Evolutionary conservation across 2,329 filamentous ascomycete species (phyloP), one percentile per base, ranked within the genome.

Genomic region (Penicillium sp.): DNA sequence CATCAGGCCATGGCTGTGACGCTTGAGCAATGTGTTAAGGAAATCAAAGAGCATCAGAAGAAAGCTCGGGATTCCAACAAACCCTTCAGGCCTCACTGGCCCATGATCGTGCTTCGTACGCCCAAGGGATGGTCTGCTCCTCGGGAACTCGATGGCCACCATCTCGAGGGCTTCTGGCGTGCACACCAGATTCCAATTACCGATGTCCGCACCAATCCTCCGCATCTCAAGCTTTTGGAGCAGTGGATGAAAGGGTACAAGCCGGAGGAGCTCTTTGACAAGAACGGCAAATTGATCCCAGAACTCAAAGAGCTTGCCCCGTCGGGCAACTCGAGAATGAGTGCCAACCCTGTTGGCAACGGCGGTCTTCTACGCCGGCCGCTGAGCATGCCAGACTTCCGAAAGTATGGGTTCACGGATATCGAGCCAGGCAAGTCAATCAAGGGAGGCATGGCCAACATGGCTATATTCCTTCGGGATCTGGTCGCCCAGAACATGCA

Each of bases 121-220:
- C 89, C 89, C 50, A 92, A 92, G 76, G 89, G 89, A 53, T 92
- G 89, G 89, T 90, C 87, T 13, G 88, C 83, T 1, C 89, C 89
- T 5, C 81, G 87, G 54, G 87, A 89, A 70, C 65, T 92, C 47
- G 87, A 88, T 62, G 83, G 83, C 54, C 87, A 90, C 67, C 86
- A 83, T 61, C 80, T 91, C 7, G 85, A 85, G 63, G 89, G 89
- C n/a, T 92, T 84, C 77, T 92, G 88, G 88, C 83, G 88, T 41
- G 79, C 88, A 16, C 89, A 92, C 67, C 89, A 92, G 72, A 86
- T 92, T 6, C 89, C 89, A 41, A 86, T 92, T 55, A 81, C 88
- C 4, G 87, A 89, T 59, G 86, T 88, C 1, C 79, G 80, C 34
- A 82, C 80, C 22, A 90, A 89, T 67, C 78, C 82, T 0, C 77